Evolutionary conservation across 176 grass and related monocot genomes (phyloP).

Genomic region (Triticum dicoccoides): DNA sequence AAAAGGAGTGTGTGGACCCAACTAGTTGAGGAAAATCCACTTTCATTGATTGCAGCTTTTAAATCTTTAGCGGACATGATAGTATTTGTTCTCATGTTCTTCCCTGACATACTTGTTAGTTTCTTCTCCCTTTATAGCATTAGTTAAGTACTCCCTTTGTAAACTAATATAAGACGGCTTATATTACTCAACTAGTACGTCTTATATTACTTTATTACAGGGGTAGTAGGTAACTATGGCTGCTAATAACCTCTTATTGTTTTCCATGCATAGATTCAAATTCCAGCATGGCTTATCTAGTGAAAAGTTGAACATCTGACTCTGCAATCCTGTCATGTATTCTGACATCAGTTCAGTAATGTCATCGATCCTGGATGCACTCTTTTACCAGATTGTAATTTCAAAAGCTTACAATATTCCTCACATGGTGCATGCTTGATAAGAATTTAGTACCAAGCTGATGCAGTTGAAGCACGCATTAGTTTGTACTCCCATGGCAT

Average conservation of each 20-base stretch:
- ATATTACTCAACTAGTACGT: too few relatives aligned
- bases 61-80: neutral
- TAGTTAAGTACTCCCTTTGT: neutral
- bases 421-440: neutral
- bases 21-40: neutral
- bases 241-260: neutral
- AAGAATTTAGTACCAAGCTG: neutral
- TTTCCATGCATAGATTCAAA: neutral
- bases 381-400: neutral
- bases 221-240: neutral
- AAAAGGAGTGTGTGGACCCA: neutral
- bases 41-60: neutral
- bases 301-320: neutral
- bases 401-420: neutral
- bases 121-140: neutral
- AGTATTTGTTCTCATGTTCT: neutral
- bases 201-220: neutral
- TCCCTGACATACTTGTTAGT: neutral
- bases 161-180: too few relatives aligned
- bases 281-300: neutral
- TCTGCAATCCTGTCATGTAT: neutral
- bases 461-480: neutral
- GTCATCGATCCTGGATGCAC: neutral
- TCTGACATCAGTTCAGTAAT: neutral
- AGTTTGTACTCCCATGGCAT: neutral